Conservation (phyloP, 768 basidiomycete species). For the Lactarius hatsudake region DNA sequence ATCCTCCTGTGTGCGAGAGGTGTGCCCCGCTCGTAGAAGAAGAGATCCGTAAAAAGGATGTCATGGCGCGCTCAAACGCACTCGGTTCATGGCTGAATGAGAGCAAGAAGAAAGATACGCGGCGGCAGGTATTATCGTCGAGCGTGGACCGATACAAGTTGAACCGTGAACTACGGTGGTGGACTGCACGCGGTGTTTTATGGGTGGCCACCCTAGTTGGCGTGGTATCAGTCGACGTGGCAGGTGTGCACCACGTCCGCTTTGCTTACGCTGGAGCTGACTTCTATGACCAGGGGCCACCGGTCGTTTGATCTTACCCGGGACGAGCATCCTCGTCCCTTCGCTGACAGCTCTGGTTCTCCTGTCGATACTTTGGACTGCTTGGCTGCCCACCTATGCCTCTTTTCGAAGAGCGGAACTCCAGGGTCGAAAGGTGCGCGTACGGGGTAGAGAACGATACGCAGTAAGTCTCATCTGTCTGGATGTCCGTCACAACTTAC, state of each 20-base stretch:
- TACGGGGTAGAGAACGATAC: slow-evolving; percentile 61
- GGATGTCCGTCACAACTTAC: background rate
- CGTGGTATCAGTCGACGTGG: slow-evolving; percentile 42
- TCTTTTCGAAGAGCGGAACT: slow-evolving; percentile 54
- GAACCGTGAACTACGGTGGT: slow-evolving; percentile 52
- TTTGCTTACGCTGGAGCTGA: slow-evolving; percentile 3
- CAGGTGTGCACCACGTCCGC: slow-evolving; percentile 41
- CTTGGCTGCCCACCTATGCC: slow-evolving; percentile 84
- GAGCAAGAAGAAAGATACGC: slow-evolving; percentile 62
- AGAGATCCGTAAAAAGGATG: slow-evolving; percentile 71
- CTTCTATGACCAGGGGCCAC: slow-evolving; percentile 8
- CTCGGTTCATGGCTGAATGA: slow-evolving; percentile 68
- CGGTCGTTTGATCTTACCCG: slow-evolving; percentile 12
- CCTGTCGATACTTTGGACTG: slow-evolving; percentile 71
- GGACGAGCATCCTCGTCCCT: slow-evolving; percentile 21
- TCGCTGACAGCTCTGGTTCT: slow-evolving; percentile 50
- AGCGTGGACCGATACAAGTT: slow-evolving; percentile 44
- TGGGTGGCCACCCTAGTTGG: slow-evolving; percentile 53
- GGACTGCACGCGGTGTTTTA: slow-evolving; percentile 66
- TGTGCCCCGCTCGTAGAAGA: slow-evolving; percentile 82
- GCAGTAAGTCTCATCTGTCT: slow-evolving; percentile 44
- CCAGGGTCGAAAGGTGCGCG: slow-evolving; percentile 70
- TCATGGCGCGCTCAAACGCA: slow-evolving; percentile 77
- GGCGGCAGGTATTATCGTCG: slow-evolving; percentile 45
- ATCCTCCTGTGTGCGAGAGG: slow-evolving; percentile 78